A percentile compares a stretch with the other conserved stretches of the same genome.
phyloP scores from a whole-genome alignment of 257 asterid genomes.

The Solanum tarapatanum region DNA sequence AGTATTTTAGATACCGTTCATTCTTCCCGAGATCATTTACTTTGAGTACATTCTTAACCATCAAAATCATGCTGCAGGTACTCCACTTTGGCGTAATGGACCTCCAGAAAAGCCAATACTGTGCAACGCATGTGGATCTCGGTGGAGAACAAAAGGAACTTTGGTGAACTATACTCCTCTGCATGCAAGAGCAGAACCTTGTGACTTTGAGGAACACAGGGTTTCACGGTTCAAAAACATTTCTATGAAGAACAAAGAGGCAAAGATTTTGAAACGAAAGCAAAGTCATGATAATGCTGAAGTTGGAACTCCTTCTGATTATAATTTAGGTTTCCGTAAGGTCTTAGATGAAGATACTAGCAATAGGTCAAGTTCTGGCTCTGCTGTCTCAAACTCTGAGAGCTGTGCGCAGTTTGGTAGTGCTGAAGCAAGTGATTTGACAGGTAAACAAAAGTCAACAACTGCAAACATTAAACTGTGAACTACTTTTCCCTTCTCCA shows the following conservation, averaged over 20 bases:
- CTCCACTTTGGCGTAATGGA: conserved; percentile 99
- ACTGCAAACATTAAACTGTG: neutral
- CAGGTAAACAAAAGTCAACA: conserved; percentile 34
- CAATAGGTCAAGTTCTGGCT: conserved; percentile 94
- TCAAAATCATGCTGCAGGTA: conserved; percentile 27
- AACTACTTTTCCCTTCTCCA: neutral
- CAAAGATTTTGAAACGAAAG: conserved; percentile 58
- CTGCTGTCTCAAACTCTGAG: conserved; percentile 88
- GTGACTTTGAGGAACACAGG: conserved; percentile 52
- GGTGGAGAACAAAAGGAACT: conserved; percentile 98
- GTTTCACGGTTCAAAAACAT: conserved; percentile 41
- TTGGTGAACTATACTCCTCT: conserved; percentile 86
- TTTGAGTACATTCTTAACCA: neutral
- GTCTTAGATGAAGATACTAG: conserved; percentile 72
- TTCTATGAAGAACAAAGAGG: conserved; percentile 52
- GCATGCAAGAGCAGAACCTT: conserved; percentile 73
- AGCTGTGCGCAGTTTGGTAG: conserved; percentile 75
- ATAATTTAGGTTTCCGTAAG: conserved; percentile 42
- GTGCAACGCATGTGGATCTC: conserved; percentile 97
- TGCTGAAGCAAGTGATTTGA: conserved; percentile 89
- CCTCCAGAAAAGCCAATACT: conserved; percentile 98
- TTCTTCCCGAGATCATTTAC: neutral
- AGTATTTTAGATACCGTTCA: neutral
- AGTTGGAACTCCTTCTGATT: conserved; percentile 39
- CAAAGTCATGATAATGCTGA: conserved; percentile 30